These are phyloP conservation scores for Epichloe gansuensis DNA, from an alignment of 2,329 filamentous ascomycete species.

Conservation along the genomic window DNA sequence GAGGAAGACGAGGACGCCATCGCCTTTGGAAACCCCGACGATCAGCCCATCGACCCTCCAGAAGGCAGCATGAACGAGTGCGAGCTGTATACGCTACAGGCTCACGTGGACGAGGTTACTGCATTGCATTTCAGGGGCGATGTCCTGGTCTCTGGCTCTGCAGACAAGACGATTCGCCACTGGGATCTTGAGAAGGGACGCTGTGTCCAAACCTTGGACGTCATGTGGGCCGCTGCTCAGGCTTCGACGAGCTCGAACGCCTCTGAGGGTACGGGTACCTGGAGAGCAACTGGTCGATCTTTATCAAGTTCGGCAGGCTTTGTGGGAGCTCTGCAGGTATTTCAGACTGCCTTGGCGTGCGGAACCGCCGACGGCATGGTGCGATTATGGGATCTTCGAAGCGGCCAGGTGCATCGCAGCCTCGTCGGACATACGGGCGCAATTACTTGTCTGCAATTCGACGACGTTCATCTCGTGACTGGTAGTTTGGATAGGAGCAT, in stretches of 20 bases:
- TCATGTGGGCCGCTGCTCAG: conserved; percentile 95
- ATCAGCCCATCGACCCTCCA: conserved; percentile 55
- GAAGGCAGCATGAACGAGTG: conserved; percentile 81
- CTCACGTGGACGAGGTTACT: conserved; percentile 89
- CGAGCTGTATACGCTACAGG: conserved; percentile 73
- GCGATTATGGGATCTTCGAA: conserved; percentile 87
- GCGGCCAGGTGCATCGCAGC: conserved; percentile 92
- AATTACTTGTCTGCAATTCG: conserved; percentile 89
- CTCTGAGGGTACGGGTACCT: conserved; percentile 44
- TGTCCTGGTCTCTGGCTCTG: conserved; percentile 85
- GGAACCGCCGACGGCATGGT: conserved; percentile 98
- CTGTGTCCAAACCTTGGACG: conserved; percentile 92
- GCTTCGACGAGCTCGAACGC: conserved; percentile 58
- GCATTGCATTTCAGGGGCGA: conserved; percentile 84
- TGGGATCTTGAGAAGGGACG: conserved; percentile 98
- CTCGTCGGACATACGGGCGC: conserved; percentile 91
- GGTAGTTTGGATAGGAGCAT: conserved; percentile 88
- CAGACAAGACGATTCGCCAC: conserved; percentile 93
- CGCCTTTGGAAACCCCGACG: conserved; percentile 60
- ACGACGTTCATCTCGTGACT: conserved; percentile 89
- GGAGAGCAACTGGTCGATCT: conserved; percentile 60
- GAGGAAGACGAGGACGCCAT: conserved; percentile 55
- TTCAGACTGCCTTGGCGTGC: conserved; percentile 88
- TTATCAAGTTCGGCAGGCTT: conserved; percentile 65
- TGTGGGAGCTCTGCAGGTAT: conserved; percentile 87